Evolutionary conservation across 2,329 filamentous ascomycete genomes (phyloP), one percentile per base, ranked within the genome.

Genomic region (Chalaropsis ovoidea): DNA sequence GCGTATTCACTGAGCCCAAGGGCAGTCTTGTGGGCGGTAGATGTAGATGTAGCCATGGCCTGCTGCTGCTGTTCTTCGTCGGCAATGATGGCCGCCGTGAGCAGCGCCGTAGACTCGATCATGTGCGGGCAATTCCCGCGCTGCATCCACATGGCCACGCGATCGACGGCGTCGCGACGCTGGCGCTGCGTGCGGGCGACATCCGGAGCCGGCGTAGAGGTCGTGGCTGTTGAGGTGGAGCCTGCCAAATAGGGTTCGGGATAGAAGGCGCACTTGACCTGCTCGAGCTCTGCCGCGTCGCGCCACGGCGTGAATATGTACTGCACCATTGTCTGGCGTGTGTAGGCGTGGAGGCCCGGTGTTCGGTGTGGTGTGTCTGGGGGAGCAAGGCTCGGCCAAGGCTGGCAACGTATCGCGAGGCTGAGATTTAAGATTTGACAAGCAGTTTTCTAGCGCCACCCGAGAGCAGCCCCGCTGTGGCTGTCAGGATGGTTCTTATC

Each of bases 291-390:
- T 67, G 76, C 72, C 65, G 79, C 81, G 73, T 82, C 77, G 69
- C 86, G 85, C 88, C 88, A 91, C 42, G 87, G 87, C 65, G 87
- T 90, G 71, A 88, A 84, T 68, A 86, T 80, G 75, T 88, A 89
- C 72, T 86, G 83, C 35, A 87, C 83, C 85, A 88, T 88, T 64
- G 4, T 10, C 4, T 3, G 35, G 35, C 35, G 8, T 39, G 35
- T 39, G 4, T 6, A 10, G 35, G 8, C 7, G 31, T 35, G 31
- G 35, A 39, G 4, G 35, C 35, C 8, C 8, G 35, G 35, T 10
- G 35, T 39, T 39, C 17, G 24, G 45, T 56, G 31, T 31, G 31
- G 31, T 31, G 31, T 56, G 49, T 52, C 35, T 39, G 35, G 4
- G 5, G 42, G 22, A 56, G 15, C 58, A n/a, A 43, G 49, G 31